These are phyloP conservation scores for Laguncularia racemosa DNA, from an alignment of 345 rosid species.

Conservation along the genomic window DNA sequence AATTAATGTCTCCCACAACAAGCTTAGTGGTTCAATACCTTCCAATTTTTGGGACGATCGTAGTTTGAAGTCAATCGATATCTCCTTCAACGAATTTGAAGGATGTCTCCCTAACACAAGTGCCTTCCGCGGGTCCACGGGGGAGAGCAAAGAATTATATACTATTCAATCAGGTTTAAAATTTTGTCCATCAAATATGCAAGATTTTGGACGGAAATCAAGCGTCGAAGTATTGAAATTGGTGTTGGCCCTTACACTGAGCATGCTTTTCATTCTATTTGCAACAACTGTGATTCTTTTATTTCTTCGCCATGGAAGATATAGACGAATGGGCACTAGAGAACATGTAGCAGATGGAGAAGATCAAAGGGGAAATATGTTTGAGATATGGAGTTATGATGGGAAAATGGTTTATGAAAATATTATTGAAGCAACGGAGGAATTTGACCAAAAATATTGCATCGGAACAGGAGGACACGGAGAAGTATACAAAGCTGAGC, in stretches of 20 bases:
- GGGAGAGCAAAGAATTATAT: constrained; percentile 20
- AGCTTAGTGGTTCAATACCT: constrained; percentile 4
- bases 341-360: neutral
- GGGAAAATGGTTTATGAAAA: constrained; percentile 10
- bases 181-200: no score
- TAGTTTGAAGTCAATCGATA: constrained; percentile 7
- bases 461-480: constrained; percentile 20
- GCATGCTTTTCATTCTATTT: no score
- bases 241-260: no score
- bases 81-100: constrained; percentile 22
- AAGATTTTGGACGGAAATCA: no score
- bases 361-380: constrained; percentile 1
- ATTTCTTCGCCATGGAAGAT: neutral
- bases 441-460: constrained; percentile 8
- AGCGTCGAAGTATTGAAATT: no score
- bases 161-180: no score
- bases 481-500: constrained; percentile 18
- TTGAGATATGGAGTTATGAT: constrained; percentile 1
- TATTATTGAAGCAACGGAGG: constrained; percentile 12
- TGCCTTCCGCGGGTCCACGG: no score
- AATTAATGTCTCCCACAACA: constrained; percentile 7
- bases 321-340: neutral
- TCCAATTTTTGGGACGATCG: constrained; percentile 7
- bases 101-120: constrained; percentile 24
- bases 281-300: no score